Evolutionary conservation across 2,329 filamentous ascomycete species (phyloP), one percentile per base, ranked within the genome.

Genomic region (Raffaelea albimanens): DNA sequence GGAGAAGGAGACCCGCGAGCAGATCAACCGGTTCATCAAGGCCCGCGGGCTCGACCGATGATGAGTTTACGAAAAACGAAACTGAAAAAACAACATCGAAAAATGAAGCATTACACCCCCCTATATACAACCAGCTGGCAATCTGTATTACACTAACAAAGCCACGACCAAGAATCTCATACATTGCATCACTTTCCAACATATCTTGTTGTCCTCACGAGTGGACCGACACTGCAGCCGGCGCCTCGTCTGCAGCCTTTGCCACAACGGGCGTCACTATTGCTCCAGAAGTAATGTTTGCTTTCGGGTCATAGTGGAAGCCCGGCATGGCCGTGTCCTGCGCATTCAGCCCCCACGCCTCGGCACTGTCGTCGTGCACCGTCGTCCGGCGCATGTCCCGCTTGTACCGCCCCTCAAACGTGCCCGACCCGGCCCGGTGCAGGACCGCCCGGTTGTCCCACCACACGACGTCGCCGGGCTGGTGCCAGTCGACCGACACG

Each of bases 401-500:
- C 50, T 57, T 62, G 55, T 66, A 72, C 55, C 66, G 70, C 0
- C 71, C 69, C 51, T 67, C 67, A 50, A 73, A 78, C 0, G 58
- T 57, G 0, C 75, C 75, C 1, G 64, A 62, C 2, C 65, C 68
- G 0, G 73, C 72, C 5, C 75, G 60, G 58, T 82, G 76, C 65
- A 80, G 67, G 16, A 74, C 71, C 43, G 66, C 69, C 0, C 72
- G 72, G 56, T 81, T 81, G 54, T 82, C 77, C 77, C 78, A 81
- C 18, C 76, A 65, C 16, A 80, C 58, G 48, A 80, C 42, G 55
- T 80, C 77, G 0, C 72, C 68, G 0, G 61, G 55, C 8, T 68
- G 56, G 23, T 69, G 52, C 76, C 75, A 81, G 38, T 63, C 57
- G 3, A 78, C 64, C 5, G 61, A 64, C 8, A 71, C 49, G 0